Evolutionary conservation across 2,329 filamentous ascomycete species (phyloP).

Genomic region (Paradendryphiella salina): DNA sequence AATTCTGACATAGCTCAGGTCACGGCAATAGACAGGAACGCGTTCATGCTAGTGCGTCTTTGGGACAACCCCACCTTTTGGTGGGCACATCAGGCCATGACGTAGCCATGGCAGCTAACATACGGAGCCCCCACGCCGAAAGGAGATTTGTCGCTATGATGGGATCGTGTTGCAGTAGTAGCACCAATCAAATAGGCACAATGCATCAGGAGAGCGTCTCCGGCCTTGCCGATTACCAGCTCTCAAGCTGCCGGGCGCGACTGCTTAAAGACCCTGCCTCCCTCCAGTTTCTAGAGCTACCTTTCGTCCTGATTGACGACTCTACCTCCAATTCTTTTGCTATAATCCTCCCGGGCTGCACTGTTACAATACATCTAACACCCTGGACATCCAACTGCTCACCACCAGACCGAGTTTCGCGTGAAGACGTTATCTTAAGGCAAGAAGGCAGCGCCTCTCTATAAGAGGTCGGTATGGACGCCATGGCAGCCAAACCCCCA

Average conservation of each 20-base stretch:
- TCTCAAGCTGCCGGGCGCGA: slow-evolving; percentile 8
- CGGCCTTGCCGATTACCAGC: slow-evolving; percentile 6
- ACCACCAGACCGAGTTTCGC: slow-evolving; percentile 3
- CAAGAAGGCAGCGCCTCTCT: slow-evolving; percentile 6
- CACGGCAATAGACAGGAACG: slow-evolving; percentile 5
- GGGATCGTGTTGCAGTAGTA: slow-evolving; percentile 19
- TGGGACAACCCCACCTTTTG: slow-evolving; percentile 10
- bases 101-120: slow-evolving; percentile 11
- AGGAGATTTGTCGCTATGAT: slow-evolving; percentile 25
- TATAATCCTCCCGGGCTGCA: neutral
- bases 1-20: neutral
- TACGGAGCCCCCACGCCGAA: slow-evolving; percentile 16
- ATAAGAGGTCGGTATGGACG: slow-evolving; percentile 25
- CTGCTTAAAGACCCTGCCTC: slow-evolving; percentile 13
- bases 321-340: neutral
- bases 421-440: slow-evolving; percentile 4
- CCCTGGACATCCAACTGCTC: neutral
- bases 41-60: slow-evolving; percentile 12
- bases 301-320: neutral
- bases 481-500: slow-evolving; percentile 28
- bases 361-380: neutral
- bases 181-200: slow-evolving; percentile 22
- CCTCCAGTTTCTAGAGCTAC: neutral
- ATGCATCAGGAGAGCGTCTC: slow-evolving; percentile 22
- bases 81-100: slow-evolving; percentile 15